phyloP scores from a whole-genome alignment of 345 rosid genomes.

The Lepidium didymum region DNA sequence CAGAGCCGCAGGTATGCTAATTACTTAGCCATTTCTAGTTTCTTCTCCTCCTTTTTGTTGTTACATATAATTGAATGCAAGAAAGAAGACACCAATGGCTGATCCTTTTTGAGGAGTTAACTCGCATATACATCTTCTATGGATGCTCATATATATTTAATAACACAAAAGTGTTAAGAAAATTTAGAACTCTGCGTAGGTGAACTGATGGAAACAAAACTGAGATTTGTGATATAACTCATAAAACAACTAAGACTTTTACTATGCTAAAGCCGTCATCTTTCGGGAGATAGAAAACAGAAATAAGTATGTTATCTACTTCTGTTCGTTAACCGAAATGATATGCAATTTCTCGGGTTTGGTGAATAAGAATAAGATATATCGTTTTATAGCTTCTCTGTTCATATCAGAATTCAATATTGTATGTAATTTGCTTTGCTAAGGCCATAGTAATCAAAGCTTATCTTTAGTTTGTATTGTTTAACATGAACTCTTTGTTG shows the following conservation, averaged over 20 bases:
- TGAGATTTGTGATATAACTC: background rate
- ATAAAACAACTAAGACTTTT: background rate
- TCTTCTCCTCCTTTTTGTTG: background rate
- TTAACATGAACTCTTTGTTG: conserved; percentile 8
- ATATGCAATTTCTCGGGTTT: background rate
- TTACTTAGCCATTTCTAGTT: background rate
- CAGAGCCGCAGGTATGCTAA: conserved; percentile 78
- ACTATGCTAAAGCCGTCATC: background rate
- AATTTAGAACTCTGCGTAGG: background rate
- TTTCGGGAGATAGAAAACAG: background rate
- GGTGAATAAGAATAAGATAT: background rate
- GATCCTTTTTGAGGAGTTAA: background rate
- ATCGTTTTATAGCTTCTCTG: background rate
- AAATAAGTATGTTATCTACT: background rate
- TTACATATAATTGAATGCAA: background rate
- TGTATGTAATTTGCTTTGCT: background rate
- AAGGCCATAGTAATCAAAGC: background rate
- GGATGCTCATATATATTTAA: background rate
- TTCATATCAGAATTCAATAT: background rate
- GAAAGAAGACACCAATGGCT: background rate
- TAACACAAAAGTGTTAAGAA: background rate
- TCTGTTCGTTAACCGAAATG: background rate
- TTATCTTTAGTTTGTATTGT: background rate
- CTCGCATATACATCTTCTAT: background rate
- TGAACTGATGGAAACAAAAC: background rate